A percentile compares a stretch with the other conserved stretches of the same genome.
phyloP scores from a whole-genome alignment of 768 basidiomycete genomes.

The Dendrothele bispora region DNA sequence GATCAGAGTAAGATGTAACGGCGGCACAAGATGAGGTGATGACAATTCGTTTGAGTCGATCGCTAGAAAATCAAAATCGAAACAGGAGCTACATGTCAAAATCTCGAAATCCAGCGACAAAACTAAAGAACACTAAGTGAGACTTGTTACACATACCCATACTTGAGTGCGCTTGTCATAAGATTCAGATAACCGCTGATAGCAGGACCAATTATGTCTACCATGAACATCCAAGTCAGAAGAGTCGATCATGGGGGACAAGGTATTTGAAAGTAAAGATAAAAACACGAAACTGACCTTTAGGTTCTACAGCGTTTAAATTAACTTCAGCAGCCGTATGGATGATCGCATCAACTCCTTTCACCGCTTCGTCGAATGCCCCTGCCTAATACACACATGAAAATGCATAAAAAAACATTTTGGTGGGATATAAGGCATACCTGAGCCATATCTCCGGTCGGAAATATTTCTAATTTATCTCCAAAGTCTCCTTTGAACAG shows the following conservation, averaged over 20 bases:
- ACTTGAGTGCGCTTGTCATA: slow-evolving; percentile 37
- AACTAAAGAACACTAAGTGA: too few species aligned
- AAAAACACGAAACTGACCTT: slow-evolving; percentile 14
- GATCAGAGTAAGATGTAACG: slow-evolving; percentile 19
- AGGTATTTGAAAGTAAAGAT: not conserved
- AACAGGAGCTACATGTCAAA: not conserved
- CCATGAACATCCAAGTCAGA: slow-evolving; percentile 27
- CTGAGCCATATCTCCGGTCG: slow-evolving; percentile 48
- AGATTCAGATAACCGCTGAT: slow-evolving; percentile 54
- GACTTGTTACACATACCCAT: slow-evolving; percentile 35
- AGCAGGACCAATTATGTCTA: slow-evolving; percentile 56
- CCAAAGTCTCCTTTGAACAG: slow-evolving; percentile 45
- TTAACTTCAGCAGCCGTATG: slow-evolving; percentile 36
- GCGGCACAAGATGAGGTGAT: slow-evolving; percentile 53
- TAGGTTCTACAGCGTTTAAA: slow-evolving; percentile 21
- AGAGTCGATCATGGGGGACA: not conserved
- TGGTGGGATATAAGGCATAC: slow-evolving; percentile 46
- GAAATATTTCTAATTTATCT: slow-evolving; percentile 49
- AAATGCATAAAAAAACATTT: slow-evolving; percentile 3
- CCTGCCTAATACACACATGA: slow-evolving; percentile 11
- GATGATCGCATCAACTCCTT: slow-evolving; percentile 39
- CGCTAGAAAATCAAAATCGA: slow-evolving; percentile 25
- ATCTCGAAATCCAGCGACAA: too few species aligned
- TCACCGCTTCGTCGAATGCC: slow-evolving; percentile 46
- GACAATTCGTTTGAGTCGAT: slow-evolving; percentile 51